A percentile compares a stretch with the other conserved stretches of the same genome.
Conservation (phyloP, 2,329 filamentous ascomycete species). For the Cladophialophora carrionii region DNA sequence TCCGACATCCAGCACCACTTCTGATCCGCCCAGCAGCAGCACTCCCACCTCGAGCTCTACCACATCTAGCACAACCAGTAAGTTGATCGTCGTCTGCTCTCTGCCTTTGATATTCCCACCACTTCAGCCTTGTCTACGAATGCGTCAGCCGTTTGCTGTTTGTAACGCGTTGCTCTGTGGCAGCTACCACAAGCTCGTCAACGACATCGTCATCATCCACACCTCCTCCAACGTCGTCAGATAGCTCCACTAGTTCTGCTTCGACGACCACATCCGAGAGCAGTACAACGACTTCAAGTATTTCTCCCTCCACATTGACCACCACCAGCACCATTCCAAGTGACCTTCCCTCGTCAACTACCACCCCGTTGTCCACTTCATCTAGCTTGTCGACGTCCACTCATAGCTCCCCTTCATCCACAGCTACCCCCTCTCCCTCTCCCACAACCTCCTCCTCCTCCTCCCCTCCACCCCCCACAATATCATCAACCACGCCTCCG, state of each 20-base stretch:
- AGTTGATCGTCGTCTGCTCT: slow-evolving; percentile 17
- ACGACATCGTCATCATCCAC: not conserved
- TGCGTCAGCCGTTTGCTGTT: slow-evolving; percentile 7
- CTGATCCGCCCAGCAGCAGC: not conserved
- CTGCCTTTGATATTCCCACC: slow-evolving; percentile 3
- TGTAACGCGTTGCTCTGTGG: slow-evolving; percentile 26
- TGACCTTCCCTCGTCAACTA: slow-evolving; percentile 4
- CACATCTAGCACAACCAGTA: slow-evolving; percentile 19
- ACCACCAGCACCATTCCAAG: slow-evolving; percentile 10
- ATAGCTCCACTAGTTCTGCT: slow-evolving; percentile 13
- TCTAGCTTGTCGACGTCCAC: slow-evolving; percentile 18
- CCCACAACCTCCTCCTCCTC: slow-evolving; percentile 14
- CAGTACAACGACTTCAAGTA: slow-evolving; percentile 15
- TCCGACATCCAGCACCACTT: slow-evolving; percentile 7
- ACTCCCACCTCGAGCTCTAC: slow-evolving; percentile 7
- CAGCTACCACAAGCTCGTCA: slow-evolving; percentile 30
- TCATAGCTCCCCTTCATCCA: slow-evolving; percentile 27
- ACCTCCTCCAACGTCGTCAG: slow-evolving; percentile 21
- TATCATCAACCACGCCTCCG: slow-evolving; percentile 8
- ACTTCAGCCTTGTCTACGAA: slow-evolving; percentile 18
- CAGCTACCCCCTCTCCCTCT: slow-evolving; percentile 26
- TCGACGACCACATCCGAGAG: slow-evolving; percentile 9
- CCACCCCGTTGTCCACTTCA: slow-evolving; percentile 16
- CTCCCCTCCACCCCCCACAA: slow-evolving; percentile 16
- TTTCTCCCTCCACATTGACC: slow-evolving; percentile 12